These are phyloP conservation scores for Caryopteris hybrid DNA, from an alignment of 305 asterid genomes.

Conservation along the genomic window DNA sequence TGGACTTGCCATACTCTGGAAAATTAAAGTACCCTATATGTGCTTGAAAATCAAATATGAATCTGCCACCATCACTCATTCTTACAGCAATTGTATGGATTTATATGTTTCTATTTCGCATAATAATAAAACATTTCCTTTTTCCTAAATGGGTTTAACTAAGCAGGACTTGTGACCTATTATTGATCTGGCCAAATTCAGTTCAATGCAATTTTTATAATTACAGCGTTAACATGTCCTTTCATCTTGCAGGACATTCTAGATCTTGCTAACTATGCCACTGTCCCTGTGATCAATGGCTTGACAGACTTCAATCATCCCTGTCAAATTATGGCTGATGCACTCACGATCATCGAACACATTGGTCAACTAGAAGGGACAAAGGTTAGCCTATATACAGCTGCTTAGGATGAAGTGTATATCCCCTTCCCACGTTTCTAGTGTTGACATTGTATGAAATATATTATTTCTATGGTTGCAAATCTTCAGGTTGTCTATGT, in stretches of 20 bases:
- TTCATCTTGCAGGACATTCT: constrained; percentile 66
- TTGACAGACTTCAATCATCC: constrained; percentile 95
- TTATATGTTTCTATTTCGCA: neutral
- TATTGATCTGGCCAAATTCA: neutral
- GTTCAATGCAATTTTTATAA: neutral
- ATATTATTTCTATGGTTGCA: constrained; percentile 12
- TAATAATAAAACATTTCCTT: neutral
- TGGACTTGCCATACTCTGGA: neutral
- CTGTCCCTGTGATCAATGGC: constrained; percentile 91
- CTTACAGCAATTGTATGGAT: neutral
- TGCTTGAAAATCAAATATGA: neutral
- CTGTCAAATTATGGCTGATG: constrained; percentile 98
- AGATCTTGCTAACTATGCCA: constrained; percentile 81
- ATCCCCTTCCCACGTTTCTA: neutral
- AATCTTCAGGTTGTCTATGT: constrained; percentile 80
- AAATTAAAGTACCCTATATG: neutral
- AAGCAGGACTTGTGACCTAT: neutral
- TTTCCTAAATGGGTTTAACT: neutral
- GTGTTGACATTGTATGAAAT: constrained; percentile 6
- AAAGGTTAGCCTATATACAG: constrained; percentile 47
- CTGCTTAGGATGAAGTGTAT: neutral
- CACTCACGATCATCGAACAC: constrained; percentile 89
- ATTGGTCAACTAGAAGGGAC: constrained; percentile 80
- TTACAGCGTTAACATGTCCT: neutral
- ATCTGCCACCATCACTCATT: neutral